Percentiles rank a stretch among this genome's conserved stretches.
Evolutionary conservation across 352 stramenopile genomes (phyloP).

Genomic region (Stramenopiles sp.): DNA sequence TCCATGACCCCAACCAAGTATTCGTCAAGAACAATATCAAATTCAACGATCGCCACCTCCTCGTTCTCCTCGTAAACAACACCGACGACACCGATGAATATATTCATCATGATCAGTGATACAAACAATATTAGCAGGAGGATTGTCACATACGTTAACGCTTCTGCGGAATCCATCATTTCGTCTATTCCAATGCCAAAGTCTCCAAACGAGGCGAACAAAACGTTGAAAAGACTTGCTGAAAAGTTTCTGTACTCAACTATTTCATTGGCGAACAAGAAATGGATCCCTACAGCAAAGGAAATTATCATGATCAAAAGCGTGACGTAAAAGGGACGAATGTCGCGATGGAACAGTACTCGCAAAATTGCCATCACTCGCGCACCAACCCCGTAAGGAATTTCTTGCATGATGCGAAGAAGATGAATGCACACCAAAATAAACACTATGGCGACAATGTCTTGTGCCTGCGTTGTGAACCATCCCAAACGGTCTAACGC

Average conservation of each 20-base stretch:
- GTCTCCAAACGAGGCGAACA: background rate
- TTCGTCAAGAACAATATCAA: background rate
- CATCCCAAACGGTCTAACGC: background rate
- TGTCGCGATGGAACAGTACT: background rate
- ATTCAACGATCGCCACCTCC: background rate
- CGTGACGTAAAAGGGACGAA: background rate
- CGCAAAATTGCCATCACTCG: background rate
- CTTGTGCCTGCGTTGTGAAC: background rate
- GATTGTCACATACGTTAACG: background rate
- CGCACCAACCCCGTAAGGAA: background rate
- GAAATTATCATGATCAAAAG: background rate
- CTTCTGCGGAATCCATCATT: background rate
- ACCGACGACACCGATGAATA: background rate
- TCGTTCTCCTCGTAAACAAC: background rate
- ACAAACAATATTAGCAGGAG: background rate
- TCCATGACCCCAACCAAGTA: background rate
- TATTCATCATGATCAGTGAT: background rate
- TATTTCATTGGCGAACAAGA: background rate
- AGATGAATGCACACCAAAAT: background rate
- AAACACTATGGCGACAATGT: background rate
- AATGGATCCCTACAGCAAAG: background rate
- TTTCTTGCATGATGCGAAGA: background rate
- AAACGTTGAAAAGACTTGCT: background rate
- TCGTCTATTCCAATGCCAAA: slow-evolving; percentile 6
- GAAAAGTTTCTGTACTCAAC: background rate